phyloP scores from a whole-genome alignment of 257 asterid species.

The Linaria vulgaris region DNA sequence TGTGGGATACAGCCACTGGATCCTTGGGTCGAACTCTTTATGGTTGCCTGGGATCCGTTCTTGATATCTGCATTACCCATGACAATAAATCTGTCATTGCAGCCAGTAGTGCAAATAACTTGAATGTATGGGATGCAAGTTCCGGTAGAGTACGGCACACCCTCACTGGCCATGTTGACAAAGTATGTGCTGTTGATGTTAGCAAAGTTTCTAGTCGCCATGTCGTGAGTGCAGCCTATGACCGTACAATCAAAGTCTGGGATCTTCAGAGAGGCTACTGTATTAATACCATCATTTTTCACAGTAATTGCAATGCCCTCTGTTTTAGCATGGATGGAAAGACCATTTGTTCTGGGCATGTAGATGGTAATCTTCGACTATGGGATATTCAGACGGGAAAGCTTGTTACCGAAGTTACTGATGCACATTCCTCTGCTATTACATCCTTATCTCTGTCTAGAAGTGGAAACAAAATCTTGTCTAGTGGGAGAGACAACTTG shows the following conservation, averaged over 20 bases:
- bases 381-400: constrained; percentile 92
- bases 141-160: constrained; percentile 76
- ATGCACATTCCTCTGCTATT: constrained; percentile 82
- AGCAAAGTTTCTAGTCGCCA: constrained; percentile 70
- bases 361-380: constrained; percentile 80
- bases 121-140: constrained; percentile 75
- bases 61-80: constrained; percentile 71
- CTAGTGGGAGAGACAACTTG: constrained; percentile 93
- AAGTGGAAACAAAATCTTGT: constrained; percentile 70
- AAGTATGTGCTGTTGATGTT: constrained; percentile 88
- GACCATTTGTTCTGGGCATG: constrained; percentile 85
- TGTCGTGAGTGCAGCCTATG: constrained; percentile 88
- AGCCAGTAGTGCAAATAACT: constrained; percentile 73
- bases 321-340: constrained; percentile 82
- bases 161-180: constrained; percentile 87
- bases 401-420: constrained; percentile 74
- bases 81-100: constrained; percentile 80
- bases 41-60: constrained; percentile 82
- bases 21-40: constrained; percentile 43
- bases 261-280: constrained; percentile 89
- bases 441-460: constrained; percentile 81
- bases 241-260: constrained; percentile 94
- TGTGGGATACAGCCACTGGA: constrained; percentile 81
- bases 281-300: constrained; percentile 67
- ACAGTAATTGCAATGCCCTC: constrained; percentile 87